Evolutionary conservation across 208 protist species (phyloP), one percentile per base, ranked within the genome.

Genomic region (Trypanosoma caninum): DNA sequence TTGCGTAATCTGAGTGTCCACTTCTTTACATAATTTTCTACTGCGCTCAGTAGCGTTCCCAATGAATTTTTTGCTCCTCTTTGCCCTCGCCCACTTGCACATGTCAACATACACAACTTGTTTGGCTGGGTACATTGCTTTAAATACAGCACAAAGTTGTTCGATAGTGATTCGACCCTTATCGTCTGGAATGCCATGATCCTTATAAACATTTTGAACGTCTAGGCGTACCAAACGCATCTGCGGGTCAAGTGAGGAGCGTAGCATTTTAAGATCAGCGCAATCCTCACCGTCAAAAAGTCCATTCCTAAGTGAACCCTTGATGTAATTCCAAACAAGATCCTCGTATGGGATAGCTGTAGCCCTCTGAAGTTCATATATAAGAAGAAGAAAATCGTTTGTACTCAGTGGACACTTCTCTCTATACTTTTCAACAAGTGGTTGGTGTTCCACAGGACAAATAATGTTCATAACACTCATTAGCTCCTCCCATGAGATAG

Each of bases 261-360:
- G 61, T 9, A 67, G 16, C 0, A 27, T n/a, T 18, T 67, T 67
- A 1, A 59, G 34, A 37, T 67, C 61, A 6, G 44, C 27, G n/a
- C 25, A 20, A 28, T 57, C 37, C 22, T 58, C 48, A 59, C 48
- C 50, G 27, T 58, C 58, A 52, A 67, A 67, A 42, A 67, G 1
- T 40, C 45, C 45, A 1, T 23, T 51, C 38, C 45, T 50, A 34
- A 59, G 45, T 25, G 53, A 37, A 31, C 50, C 61, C 38, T 33
- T 50, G 20, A 67, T 59, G 34, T 59, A 67, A 16, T 52, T 59
- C 61, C 61, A 67, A 9, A 59, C 48, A 5, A 67, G n/a, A 31
- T 67, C 61, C 20, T 67, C 61, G 38, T 67, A 67, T 6, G 40
- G 30, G 27, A 59, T 47, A 25, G 41, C 7, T 38, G 52, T 58